Evolutionary conservation across 225 moss, liverwort and hornwort genomes (phyloP).

Genomic region (Marchantia paleacea): DNA sequence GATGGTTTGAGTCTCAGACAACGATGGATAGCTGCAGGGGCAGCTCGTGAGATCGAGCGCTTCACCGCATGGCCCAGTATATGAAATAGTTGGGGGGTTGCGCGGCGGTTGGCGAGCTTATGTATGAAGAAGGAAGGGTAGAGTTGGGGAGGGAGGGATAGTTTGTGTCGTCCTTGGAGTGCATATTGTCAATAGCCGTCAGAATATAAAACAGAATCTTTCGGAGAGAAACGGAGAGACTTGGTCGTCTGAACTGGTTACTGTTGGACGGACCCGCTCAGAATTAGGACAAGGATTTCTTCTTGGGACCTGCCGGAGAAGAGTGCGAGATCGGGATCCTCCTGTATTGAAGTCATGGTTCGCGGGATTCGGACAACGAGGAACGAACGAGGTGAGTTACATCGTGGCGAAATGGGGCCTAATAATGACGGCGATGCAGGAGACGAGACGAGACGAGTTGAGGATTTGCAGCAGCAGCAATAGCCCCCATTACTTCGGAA

Average conservation of each 20-base stretch:
- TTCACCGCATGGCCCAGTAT: too few species aligned
- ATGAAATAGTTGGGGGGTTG: too few species aligned
- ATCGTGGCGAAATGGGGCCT: conserved; percentile 6
- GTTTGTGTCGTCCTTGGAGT: too few species aligned
- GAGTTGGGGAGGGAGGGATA: too few species aligned
- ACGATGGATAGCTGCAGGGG: too few species aligned
- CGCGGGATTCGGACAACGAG: background rate
- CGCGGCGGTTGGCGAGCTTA: too few species aligned
- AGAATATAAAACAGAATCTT: background rate
- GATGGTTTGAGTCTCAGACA: too few species aligned
- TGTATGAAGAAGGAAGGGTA: too few species aligned
- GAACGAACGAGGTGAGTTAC: background rate
- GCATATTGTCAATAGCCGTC: background rate
- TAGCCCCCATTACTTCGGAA: too few species aligned
- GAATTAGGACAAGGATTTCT: background rate
- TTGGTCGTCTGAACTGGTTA: too few species aligned
- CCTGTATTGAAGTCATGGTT: background rate
- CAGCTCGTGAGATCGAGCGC: too few species aligned
- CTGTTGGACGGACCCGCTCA: background rate
- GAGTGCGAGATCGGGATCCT: background rate
- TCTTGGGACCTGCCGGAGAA: background rate
- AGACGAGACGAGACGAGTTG: background rate
- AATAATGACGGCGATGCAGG: background rate
- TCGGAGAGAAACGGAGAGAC: background rate
- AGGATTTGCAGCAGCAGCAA: background rate